phyloP scores from a whole-genome alignment of 176 grass and related monocot genomes.

The Puccinellia tenuiflora region DNA sequence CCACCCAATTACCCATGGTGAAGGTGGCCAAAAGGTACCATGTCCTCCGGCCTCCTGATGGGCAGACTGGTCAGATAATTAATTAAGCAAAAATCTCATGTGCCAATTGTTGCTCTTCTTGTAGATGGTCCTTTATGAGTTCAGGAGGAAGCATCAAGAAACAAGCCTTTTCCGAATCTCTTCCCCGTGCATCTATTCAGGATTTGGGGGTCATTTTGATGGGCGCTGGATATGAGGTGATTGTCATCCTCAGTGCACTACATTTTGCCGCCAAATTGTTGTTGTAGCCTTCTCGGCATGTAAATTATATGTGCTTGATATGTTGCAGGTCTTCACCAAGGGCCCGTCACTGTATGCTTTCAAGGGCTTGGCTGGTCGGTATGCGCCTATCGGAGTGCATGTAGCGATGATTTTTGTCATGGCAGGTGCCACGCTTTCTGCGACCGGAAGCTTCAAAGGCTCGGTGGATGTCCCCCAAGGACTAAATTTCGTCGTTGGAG shows the following conservation, averaged over 20 bases:
- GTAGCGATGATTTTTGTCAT: slow-evolving; percentile 92
- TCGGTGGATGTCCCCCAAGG: slow-evolving; percentile 87
- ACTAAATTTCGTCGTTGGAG: slow-evolving; percentile 84
- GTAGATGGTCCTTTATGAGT: slow-evolving; percentile 87
- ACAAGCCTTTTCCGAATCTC: slow-evolving; percentile 73
- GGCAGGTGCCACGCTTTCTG: slow-evolving; percentile 80
- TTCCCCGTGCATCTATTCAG: slow-evolving; percentile 74
- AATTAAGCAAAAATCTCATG: not conserved
- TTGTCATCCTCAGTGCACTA: not conserved
- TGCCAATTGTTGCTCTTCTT: not conserved
- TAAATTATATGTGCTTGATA: not conserved
- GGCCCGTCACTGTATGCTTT: slow-evolving; percentile 84
- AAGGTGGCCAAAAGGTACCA: slow-evolving; percentile 80
- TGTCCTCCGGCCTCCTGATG: not conserved
- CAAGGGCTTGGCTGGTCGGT: slow-evolving; percentile 76
- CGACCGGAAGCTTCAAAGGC: slow-evolving; percentile 80
- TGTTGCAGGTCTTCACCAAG: slow-evolving; percentile 70
- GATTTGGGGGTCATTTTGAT: slow-evolving; percentile 86
- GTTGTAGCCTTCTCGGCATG: not conserved
- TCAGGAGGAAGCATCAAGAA: slow-evolving; percentile 62
- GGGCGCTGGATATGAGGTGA: slow-evolving; percentile 94
- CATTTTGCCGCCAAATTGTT: not conserved
- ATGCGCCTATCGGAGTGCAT: slow-evolving; percentile 85
- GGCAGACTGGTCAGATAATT: not conserved
- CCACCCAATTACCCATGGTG: slow-evolving; percentile 85